These are phyloP conservation scores for Colletotrichum abscissum DNA, from an alignment of 2,329 filamentous ascomycete species.

Conservation along the genomic window DNA sequence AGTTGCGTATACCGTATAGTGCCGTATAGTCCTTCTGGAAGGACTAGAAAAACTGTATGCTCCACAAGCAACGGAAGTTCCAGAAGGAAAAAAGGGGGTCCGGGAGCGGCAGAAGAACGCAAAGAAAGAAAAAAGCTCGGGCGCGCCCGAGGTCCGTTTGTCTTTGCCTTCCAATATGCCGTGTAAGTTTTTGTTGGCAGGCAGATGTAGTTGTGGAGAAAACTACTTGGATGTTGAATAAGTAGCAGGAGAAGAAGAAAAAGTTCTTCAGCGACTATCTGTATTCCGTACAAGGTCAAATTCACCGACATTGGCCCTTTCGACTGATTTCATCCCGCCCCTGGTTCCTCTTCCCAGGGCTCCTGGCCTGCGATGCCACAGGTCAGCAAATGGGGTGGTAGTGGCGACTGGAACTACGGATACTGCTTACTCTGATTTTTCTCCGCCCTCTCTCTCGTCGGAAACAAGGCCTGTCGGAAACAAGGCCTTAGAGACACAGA, in stretches of 20 bases:
- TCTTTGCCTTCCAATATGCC: background rate
- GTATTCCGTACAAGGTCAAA: background rate
- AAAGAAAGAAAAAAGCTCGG: too few species aligned
- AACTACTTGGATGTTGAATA: background rate
- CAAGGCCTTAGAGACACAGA: background rate
- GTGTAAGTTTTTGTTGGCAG: background rate
- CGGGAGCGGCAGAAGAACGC: background rate
- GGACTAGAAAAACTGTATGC: background rate
- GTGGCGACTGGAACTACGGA: background rate
- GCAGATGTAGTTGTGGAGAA: background rate
- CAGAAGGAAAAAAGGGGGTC: background rate
- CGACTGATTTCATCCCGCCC: background rate
- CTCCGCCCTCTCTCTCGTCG: background rate
- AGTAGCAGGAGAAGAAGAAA: background rate
- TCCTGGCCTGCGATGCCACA: background rate
- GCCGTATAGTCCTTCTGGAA: background rate
- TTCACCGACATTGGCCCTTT: background rate
- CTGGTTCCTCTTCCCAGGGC: background rate
- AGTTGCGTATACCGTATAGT: too few species aligned
- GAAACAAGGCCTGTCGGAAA: background rate
- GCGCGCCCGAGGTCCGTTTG: too few species aligned
- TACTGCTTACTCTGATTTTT: background rate
- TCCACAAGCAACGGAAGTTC: background rate
- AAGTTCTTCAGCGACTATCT: background rate
- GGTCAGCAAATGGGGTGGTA: background rate